Evolutionary conservation across 441 rosid genomes (phyloP).

Genomic region (Monsonia emarginata): DNA sequence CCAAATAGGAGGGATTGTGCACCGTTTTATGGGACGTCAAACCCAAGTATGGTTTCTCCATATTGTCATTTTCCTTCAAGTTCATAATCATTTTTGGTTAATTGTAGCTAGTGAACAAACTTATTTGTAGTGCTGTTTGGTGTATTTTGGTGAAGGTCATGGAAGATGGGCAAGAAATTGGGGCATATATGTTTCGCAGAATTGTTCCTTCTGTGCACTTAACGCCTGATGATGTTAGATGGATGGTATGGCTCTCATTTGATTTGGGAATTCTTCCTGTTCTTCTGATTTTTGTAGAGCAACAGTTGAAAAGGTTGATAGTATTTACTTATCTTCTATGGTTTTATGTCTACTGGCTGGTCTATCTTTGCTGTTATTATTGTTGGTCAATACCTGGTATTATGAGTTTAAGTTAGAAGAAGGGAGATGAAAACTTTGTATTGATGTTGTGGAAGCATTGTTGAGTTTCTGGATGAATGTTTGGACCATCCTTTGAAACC

Average conservation of each 20-base stretch:
- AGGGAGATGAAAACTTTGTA: neutral
- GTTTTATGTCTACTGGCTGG: neutral
- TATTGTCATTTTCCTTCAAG: slow-evolving; percentile 11
- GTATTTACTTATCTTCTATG: neutral
- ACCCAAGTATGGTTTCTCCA: slow-evolving; percentile 32
- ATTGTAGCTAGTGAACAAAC: neutral
- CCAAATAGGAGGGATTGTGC: slow-evolving; percentile 32
- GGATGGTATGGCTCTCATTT: slow-evolving; percentile 51
- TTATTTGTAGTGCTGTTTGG: slow-evolving; percentile 16
- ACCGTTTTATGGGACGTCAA: slow-evolving; percentile 25
- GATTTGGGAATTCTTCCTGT: slow-evolving; percentile 7
- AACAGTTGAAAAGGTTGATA: neutral
- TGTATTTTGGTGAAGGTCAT: slow-evolving; percentile 45
- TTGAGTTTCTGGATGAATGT: neutral
- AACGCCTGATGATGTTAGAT: slow-evolving; percentile 76
- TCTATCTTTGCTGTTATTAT: neutral
- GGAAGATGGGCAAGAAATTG: slow-evolving; percentile 90
- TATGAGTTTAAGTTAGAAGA: too few species aligned
- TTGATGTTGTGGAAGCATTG: neutral
- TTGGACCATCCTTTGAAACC: neutral
- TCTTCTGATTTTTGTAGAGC: neutral
- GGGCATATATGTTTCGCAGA: slow-evolving; percentile 89
- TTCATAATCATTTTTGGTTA: slow-evolving; percentile 2
- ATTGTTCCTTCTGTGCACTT: slow-evolving; percentile 80
- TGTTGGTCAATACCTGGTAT: neutral